Conservation (phyloP, 306 rosid species). For the Ziziphus jujuba region DNA sequence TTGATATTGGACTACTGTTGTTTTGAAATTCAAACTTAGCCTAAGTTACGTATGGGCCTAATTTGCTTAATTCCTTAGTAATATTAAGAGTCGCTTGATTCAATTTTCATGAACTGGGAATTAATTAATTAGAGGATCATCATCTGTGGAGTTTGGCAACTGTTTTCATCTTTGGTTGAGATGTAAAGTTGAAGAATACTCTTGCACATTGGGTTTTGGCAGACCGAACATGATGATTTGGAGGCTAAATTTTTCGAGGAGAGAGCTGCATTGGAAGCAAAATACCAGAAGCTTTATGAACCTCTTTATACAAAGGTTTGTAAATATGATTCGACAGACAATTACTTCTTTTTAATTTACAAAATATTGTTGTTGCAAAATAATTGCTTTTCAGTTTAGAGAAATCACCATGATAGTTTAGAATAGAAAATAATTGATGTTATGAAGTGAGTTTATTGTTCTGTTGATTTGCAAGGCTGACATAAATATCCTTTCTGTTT, state of each 20-base stretch:
- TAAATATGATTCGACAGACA: not conserved
- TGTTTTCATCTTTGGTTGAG: not conserved
- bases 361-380: not conserved
- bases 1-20: no score
- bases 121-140: not conserved
- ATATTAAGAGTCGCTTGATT: no score
- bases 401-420: constrained; percentile 3
- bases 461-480: constrained; percentile 18
- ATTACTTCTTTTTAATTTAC: not conserved
- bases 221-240: constrained; percentile 70
- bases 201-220: not conserved
- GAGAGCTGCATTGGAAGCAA: constrained; percentile 83
- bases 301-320: constrained; percentile 68
- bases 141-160: not conserved
- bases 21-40: no score
- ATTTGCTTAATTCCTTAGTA: no score
- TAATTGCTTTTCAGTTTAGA: not conserved
- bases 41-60: no score
- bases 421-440: not conserved
- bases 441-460: not conserved
- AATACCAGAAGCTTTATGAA: constrained; percentile 70
- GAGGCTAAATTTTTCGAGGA: constrained; percentile 77
- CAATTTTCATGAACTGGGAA: not conserved
- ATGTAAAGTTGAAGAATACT: not conserved
- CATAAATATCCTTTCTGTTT: constrained; percentile 3